Percentiles rank a stretch among this genome's conserved stretches.
These are phyloP conservation scores for Candida coleopterorum DNA, from an alignment of 805 yeast species.

Conservation along the genomic window DNA sequence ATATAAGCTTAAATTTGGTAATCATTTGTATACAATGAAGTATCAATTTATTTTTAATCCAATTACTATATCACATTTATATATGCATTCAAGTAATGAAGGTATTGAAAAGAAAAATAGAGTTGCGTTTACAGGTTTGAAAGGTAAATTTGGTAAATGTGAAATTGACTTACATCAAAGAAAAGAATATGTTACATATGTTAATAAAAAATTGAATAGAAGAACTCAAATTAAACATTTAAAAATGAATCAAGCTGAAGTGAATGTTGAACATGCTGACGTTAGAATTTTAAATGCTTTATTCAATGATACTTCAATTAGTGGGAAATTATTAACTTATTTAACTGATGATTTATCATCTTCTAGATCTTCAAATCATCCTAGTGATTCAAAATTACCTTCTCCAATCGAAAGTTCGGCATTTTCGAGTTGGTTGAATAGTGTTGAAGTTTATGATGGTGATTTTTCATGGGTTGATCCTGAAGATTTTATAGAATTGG, in stretches of 20 bases:
- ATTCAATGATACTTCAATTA: conserved; percentile 51
- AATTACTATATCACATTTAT: conserved; percentile 32
- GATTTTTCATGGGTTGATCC: conserved; percentile 62
- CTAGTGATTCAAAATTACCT: not conserved
- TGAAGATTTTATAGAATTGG: conserved; percentile 73
- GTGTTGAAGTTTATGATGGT: conserved; percentile 21
- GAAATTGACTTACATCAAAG: conserved; percentile 38
- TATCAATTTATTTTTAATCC: conserved; percentile 39
- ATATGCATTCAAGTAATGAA: conserved; percentile 23
- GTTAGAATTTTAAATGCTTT: conserved; percentile 60
- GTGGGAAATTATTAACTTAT: conserved; percentile 20
- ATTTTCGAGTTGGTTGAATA: conserved; percentile 20
- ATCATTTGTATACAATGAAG: conserved; percentile 38
- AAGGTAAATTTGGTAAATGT: conserved; percentile 30
- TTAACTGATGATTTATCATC: conserved; percentile 11
- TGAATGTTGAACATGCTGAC: conserved; percentile 66
- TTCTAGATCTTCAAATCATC: conserved; percentile 4
- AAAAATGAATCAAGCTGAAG: conserved; percentile 62
- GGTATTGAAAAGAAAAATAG: conserved; percentile 16
- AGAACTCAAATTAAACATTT: conserved; percentile 43
- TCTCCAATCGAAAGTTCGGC: not conserved
- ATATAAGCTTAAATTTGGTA: conserved; percentile 31
- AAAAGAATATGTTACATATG: conserved; percentile 30
- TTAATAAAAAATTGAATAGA: conserved; percentile 33
- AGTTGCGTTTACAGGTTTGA: conserved; percentile 35